phyloP scores from a whole-genome alignment of 2,329 filamentous ascomycete genomes.

The Talaromyces piceae region DNA sequence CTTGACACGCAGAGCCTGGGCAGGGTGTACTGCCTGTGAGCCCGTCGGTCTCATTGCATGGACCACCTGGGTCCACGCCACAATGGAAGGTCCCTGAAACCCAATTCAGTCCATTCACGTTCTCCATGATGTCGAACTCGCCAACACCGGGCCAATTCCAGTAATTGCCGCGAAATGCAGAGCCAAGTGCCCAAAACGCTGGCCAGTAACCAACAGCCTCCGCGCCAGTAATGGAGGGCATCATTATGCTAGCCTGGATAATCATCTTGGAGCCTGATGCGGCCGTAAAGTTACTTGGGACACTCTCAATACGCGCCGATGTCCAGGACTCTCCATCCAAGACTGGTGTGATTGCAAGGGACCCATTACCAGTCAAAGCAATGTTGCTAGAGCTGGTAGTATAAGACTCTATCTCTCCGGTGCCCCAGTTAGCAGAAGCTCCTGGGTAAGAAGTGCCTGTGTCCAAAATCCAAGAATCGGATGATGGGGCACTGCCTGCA shows the following conservation, averaged over 20 bases:
- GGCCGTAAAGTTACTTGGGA: background rate
- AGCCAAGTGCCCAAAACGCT: background rate
- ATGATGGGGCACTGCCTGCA: background rate
- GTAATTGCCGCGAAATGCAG: background rate
- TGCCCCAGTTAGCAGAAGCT: background rate
- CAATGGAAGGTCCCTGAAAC: background rate
- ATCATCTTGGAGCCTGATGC: background rate
- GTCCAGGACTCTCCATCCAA: background rate
- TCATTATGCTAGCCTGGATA: background rate
- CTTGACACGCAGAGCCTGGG: background rate
- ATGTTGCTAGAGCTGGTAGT: background rate
- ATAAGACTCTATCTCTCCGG: background rate
- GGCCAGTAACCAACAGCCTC: background rate
- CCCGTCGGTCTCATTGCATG: background rate
- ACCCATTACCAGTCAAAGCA: background rate
- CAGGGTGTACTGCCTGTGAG: background rate
- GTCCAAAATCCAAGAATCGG: background rate
- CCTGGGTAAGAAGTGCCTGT: background rate
- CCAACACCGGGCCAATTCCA: background rate
- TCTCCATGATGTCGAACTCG: background rate
- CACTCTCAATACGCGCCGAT: background rate
- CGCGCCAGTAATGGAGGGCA: background rate
- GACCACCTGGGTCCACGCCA: background rate
- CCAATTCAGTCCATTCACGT: background rate
- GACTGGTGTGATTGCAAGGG: background rate